Base-by-base conservation (phyloP, 257 asterid species). In the Nyctanthes arbortristis region DNA sequence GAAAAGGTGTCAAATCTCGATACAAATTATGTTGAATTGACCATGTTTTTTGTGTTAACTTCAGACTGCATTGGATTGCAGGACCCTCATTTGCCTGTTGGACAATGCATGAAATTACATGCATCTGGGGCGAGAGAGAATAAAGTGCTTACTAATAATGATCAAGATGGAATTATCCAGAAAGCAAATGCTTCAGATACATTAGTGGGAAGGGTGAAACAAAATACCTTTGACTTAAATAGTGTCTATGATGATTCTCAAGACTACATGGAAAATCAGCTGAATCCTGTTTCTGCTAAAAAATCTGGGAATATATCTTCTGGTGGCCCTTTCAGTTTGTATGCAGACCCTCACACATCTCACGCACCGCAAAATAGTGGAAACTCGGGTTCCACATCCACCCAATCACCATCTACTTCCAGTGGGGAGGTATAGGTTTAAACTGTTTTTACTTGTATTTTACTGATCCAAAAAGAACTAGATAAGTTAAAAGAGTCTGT, bases 331-430 rank as follows among this genome's bases (percentile, higher is more conserved):
- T 63, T 81, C 84, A 28, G n/a, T n/a, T n/a, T 89, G 96, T 95
- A 81, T 73, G 76, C 93, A 82, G 92, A 82, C 57, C 85, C 89
- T 52, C 88, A 78, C 67, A 89, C 81, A 71, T 88, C 92, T 65
- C 86, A 96, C 82, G 96, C 96, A 67, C 96, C 92, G 71, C 96
- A 86, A 75, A 84, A 90, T 34, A 86, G 94, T 68, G 81, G 94
- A 58, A 88, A 86, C 74, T 88, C 97, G 14, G 97, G 85, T 76
- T 86, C 97, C 39, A 89, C 88, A 10, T 90, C 97, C 72, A 88
- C 92, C 0, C 94, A 79, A 71, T 88, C 97, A 75, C 92, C 92
- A 54, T 88, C 97, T 36, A 84, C 93, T 81, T 90, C 93, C 81
- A 84, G 74, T 56, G 96, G 92, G 59, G 92, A 86, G 71, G 83